A percentile compares a stretch with the other conserved stretches of the same genome.
Evolutionary conservation across 306 rosid species (phyloP).

Genomic region (Ceratonia siliqua): DNA sequence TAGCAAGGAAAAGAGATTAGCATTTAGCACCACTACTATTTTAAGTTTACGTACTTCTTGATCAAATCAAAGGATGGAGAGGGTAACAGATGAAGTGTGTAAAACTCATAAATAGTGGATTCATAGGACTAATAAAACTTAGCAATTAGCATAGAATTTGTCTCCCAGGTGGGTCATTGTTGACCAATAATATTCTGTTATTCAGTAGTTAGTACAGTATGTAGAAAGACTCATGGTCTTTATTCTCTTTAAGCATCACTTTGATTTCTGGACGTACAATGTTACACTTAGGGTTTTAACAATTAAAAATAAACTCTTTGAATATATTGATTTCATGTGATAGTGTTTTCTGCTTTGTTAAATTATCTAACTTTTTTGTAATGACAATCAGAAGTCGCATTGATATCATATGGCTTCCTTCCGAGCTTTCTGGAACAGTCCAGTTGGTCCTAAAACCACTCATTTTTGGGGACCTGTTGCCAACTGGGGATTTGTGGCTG

Average conservation of each 20-base stretch:
- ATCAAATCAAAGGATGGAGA: background rate
- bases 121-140: background rate
- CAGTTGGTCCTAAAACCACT: slow-evolving; percentile 89
- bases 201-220: no score
- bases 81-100: background rate
- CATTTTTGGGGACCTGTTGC: slow-evolving; percentile 99
- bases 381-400: no score
- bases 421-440: slow-evolving; percentile 88
- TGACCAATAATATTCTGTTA: no score
- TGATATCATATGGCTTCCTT: slow-evolving; percentile 77
- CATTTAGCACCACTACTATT: background rate
- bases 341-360: no score
- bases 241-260: no score
- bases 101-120: background rate
- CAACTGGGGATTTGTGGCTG: slow-evolving; percentile 94
- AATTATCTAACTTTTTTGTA: no score
- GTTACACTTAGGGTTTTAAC: no score
- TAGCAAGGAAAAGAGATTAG: background rate
- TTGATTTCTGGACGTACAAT: no score
- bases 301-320: no score
- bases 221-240: no score
- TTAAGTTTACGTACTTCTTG: background rate
- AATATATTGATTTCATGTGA: no score
- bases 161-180: background rate
- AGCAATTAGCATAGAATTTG: background rate